Evolutionary conservation across 306 rosid genomes (phyloP), one percentile per base, ranked within the genome.

Genomic region (Ammopiptanthus mongolicus): DNA sequence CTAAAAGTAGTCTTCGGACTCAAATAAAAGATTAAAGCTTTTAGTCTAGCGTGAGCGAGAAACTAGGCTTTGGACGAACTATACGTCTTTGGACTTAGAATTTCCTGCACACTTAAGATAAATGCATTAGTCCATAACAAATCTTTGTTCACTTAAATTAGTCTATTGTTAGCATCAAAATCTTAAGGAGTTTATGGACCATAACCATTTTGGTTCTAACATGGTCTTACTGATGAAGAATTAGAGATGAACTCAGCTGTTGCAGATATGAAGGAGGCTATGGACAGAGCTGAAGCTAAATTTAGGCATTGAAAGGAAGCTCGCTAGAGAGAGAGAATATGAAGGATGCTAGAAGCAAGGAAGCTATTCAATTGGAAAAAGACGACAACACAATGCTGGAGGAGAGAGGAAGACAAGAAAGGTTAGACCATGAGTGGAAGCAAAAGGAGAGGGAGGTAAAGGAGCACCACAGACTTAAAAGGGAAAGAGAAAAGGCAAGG

Each of bases 221-320:
- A 84, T 80, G 88, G 87, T 73, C 71, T 83, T 84, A 72, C 83
- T 12, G 83, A 83, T 73, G 91, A 95, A 81, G 97, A 95, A 55
- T 75, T 86, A 74, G 97, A 84, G 86, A 91, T 86, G 96, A 91
- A 91, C 82, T 91, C 97, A 19, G 97, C 87, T 50, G 95, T 97
- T 68, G 96, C 90, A 69, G 96, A 97, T 71, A 89, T 91, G 97
- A 91, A 91, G 88, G 98, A 91, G 86, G 96, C 97, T 47, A 90
- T 95, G 98, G 97, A 91, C 69, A 88, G 79, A 86, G 98, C 98
- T 75, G 91, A 95, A 88, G 95, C 96, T 59, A 88, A 90, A 81
- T 88, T 95, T 65, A 87, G 89, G 80, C 96, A 88, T 71, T 97
- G 96, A 39, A 94, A 85, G 83, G 98, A 84, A 82, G 89, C 89